Evolutionary conservation across 345 rosid species (phyloP).

Genomic region (Arabidopsis suecica): DNA sequence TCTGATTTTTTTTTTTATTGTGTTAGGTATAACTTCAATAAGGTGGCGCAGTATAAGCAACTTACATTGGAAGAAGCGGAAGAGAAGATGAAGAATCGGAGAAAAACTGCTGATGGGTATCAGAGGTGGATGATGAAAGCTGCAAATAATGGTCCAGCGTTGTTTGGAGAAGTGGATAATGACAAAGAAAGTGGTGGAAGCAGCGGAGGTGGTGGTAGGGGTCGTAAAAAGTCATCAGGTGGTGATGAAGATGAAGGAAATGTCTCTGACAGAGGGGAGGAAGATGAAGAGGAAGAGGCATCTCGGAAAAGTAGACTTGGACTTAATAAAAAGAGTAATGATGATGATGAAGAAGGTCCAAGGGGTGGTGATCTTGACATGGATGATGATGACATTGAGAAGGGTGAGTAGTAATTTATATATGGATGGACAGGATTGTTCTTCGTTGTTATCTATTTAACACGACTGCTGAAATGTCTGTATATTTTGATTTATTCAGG

Average conservation of each 20-base stretch:
- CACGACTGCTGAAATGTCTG: background rate
- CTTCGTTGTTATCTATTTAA: background rate
- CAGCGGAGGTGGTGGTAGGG: conserved; percentile 60
- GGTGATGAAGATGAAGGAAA: conserved; percentile 89
- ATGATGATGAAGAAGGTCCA: conserved; percentile 93
- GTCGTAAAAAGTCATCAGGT: conserved; percentile 69
- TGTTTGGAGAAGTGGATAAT: conserved; percentile 88
- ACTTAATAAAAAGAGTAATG: conserved; percentile 67
- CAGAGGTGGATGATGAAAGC: conserved; percentile 99
- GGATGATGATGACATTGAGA: conserved; percentile 97
- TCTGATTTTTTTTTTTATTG: background rate
- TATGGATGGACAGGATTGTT: background rate
- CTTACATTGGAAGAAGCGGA: conserved; percentile 98
- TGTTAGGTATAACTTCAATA: conserved; percentile 82
- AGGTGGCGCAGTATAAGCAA: conserved; percentile 96
- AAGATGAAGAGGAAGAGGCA: conserved; percentile 92
- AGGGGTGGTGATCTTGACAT: conserved; percentile 91
- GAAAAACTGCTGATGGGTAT: conserved; percentile 97
- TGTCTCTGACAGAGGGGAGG: conserved; percentile 85
- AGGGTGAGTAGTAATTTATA: conserved; percentile 55
- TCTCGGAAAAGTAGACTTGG: conserved; percentile 90
- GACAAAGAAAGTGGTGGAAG: conserved; percentile 65
- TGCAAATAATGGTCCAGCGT: conserved; percentile 89
- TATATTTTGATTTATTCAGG: conserved; percentile 50
- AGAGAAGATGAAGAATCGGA: conserved; percentile 94